A percentile compares a stretch with the other conserved stretches of the same genome.
phyloP scores from a whole-genome alignment of 192 early-diverging fungal species.

The Backusella liffmaniae region DNA sequence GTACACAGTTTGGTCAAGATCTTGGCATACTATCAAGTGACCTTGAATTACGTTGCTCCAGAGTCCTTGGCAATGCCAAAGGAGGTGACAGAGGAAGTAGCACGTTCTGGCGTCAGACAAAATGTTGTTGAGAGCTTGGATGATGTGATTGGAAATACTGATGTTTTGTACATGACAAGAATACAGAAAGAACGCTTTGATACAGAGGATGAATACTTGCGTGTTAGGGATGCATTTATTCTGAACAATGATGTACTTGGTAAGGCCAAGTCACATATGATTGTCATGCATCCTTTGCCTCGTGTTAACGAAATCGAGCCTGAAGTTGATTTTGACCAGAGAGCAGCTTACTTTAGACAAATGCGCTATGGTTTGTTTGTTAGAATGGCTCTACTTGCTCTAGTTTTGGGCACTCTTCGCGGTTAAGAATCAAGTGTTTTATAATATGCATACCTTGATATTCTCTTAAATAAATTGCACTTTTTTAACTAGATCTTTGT shows the following conservation, averaged over 20 bases:
- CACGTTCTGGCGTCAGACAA: slow-evolving; percentile 59
- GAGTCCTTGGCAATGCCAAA: slow-evolving; percentile 81
- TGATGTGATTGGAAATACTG: slow-evolving; percentile 80
- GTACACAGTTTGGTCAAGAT: slow-evolving; percentile 94
- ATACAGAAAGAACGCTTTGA: slow-evolving; percentile 96
- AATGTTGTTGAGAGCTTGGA: slow-evolving; percentile 72
- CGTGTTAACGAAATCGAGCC: slow-evolving; percentile 93
- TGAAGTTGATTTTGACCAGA: slow-evolving; percentile 97
- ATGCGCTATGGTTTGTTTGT: slow-evolving; percentile 98
- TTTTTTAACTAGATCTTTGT: neutral
- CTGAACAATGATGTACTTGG: slow-evolving; percentile 85
- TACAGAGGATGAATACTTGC: slow-evolving; percentile 74
- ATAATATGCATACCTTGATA: neutral
- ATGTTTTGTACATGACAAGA: slow-evolving; percentile 96
- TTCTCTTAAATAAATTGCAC: neutral
- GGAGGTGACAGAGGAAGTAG: slow-evolving; percentile 72
- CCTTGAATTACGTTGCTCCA: slow-evolving; percentile 91
- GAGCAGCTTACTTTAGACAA: slow-evolving; percentile 98
- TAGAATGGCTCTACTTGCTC: slow-evolving; percentile 93
- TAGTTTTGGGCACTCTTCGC: slow-evolving; percentile 57
- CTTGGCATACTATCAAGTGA: slow-evolving; percentile 89
- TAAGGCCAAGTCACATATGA: slow-evolving; percentile 93
- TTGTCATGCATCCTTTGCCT: slow-evolving; percentile 98
- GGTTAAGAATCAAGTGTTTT: neutral
- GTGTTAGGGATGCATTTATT: slow-evolving; percentile 72